Evolutionary conservation across 2,329 filamentous ascomycete genomes (phyloP), one percentile per base, ranked within the genome.

Genomic region (Trichoderma hamatum): DNA sequence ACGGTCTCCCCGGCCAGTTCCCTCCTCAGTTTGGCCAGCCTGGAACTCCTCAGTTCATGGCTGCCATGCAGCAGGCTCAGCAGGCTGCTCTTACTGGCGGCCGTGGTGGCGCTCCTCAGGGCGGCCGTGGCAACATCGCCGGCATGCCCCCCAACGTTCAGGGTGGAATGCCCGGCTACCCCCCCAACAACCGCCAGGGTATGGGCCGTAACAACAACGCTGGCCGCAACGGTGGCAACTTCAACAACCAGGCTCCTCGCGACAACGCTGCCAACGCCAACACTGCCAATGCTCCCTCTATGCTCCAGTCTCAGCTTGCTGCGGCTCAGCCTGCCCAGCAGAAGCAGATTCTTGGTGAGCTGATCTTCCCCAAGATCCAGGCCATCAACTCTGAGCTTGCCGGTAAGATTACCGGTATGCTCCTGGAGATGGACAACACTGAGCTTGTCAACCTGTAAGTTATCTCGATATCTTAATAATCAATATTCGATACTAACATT

Each of bases 401-500:
- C 72, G 96, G 96, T 80, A 99, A 99, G 90, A 98, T 99, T 82
- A 99, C 96, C 71, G 96, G 96, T 84, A 99, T 99, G 96, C 91
- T 99, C 77, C 84, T 99, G 76, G 96, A 99, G 88, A 99, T 99
- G 96, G 96, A 98, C 77, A 98, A 98, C 83, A 81, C 86, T 69
- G 96, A 99, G 85, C 86, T 99, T 76, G 88, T 99, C 79, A 93
- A 92, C 83, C 88, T 99, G 93, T 97, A 91, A 92, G 94, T 92
- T 73, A 34, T 70, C 55, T 32, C 4, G 3, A 5, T 26, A n/a
- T 21, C 30, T 10, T 64, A n/a, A 11, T 14, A 7, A 39, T 14
- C 60, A 69, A 73, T 69, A 78, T 24, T 10, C n/a, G n/a, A 56
- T 56, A 32, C 63, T 73, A 67, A 75, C 64, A 60, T 14, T n/a